Conservation (phyloP, 148 eudicot genomes). For the Rhododendron ferrugineum region DNA sequence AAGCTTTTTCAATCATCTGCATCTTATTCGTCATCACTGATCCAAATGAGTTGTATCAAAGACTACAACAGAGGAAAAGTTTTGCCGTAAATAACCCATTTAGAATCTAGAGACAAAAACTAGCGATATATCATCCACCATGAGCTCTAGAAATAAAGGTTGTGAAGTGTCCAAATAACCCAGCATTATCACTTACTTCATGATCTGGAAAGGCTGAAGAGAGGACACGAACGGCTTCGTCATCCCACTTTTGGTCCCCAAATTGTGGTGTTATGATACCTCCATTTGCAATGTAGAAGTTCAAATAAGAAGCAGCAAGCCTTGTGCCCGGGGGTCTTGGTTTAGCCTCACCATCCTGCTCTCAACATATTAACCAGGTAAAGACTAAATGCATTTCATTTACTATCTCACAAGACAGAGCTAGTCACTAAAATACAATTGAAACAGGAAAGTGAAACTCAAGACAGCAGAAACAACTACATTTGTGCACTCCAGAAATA, state of each 20-base stretch:
- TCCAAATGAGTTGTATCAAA: not conserved
- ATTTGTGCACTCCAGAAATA: not conserved
- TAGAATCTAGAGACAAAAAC: not conserved
- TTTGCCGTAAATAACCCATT: not conserved
- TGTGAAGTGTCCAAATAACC: constrained; percentile 3
- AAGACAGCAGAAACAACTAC: not conserved
- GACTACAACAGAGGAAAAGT: not conserved
- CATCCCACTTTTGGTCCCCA: constrained; percentile 89
- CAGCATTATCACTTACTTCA: constrained; percentile 38
- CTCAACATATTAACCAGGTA: constrained; percentile 4
- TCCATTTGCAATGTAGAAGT: constrained; percentile 88
- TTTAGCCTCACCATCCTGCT: constrained; percentile 71
- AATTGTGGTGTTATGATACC: constrained; percentile 84
- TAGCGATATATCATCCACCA: not conserved
- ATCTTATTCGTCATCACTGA: not conserved
- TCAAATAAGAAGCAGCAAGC: constrained; percentile 92
- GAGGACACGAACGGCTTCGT: constrained; percentile 75
- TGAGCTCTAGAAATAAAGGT: not conserved
- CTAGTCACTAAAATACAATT: not conserved
- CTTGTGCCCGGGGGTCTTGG: constrained; percentile 73
- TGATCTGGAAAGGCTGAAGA: constrained; percentile 57
- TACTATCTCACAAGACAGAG: not conserved
- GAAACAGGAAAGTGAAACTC: not conserved
- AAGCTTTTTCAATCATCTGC: not conserved
- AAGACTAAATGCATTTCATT: not conserved